Conservation (phyloP, 371 early-diverging fungal species). For the Blakeslea trispora region DNA sequence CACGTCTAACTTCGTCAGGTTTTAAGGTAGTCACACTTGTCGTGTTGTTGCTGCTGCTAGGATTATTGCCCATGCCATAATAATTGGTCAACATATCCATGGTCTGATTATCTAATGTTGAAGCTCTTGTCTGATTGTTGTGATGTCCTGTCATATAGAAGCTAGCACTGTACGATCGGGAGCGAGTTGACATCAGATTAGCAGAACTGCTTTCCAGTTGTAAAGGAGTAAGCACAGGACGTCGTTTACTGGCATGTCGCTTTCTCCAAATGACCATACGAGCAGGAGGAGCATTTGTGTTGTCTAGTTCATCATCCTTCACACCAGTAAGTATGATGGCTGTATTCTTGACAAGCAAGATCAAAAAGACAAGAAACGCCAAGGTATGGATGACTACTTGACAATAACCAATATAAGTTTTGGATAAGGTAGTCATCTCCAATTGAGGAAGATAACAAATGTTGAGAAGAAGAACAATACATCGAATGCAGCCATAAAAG, state of each 20-base stretch:
- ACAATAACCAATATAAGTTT: slow-evolving; percentile 39
- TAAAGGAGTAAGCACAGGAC: background rate
- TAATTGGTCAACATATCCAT: slow-evolving; percentile 10
- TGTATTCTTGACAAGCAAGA: slow-evolving; percentile 23
- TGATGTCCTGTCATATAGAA: slow-evolving; percentile 9
- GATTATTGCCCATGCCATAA: background rate
- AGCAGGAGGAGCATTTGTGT: slow-evolving; percentile 17
- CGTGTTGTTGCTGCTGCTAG: background rate
- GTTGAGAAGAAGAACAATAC: slow-evolving; percentile 30
- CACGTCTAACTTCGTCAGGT: slow-evolving; percentile 10
- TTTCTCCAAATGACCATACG: slow-evolving; percentile 26
- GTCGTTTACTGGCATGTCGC: slow-evolving; percentile 1
- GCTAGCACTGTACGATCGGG: slow-evolving; percentile 10
- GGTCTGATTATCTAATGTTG: slow-evolving; percentile 4
- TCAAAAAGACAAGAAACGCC: slow-evolving; percentile 28
- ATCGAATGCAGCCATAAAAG: slow-evolving; percentile 25
- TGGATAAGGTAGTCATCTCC: slow-evolving; percentile 13
- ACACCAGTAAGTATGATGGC: slow-evolving; percentile 21
- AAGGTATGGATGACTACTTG: slow-evolving; percentile 42
- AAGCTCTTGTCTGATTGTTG: background rate
- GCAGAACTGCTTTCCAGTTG: slow-evolving; percentile 5
- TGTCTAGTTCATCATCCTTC: slow-evolving; percentile 23
- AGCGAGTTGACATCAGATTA: slow-evolving; percentile 7
- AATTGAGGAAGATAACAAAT: slow-evolving; percentile 28
- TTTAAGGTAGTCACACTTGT: slow-evolving; percentile 1